A percentile compares a stretch with the other conserved stretches of the same genome.
Conservation (phyloP, 148 eudicot genomes). For the Dianthus caryophyllus region DNA sequence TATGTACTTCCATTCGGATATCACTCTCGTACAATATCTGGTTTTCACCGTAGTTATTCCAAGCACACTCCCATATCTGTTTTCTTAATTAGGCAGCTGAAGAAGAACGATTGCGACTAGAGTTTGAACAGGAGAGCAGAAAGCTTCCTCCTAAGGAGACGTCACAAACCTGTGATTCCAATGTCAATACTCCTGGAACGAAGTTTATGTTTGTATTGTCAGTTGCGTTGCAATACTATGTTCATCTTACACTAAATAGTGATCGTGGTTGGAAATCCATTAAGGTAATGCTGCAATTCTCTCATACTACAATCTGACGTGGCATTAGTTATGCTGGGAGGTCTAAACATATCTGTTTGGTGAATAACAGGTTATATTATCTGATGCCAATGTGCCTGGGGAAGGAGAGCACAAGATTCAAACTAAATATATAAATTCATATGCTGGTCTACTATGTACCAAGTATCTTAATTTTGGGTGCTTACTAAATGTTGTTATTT, state of each 20-base stretch:
- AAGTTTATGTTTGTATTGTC: constrained; percentile 91
- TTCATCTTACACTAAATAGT: constrained; percentile 78
- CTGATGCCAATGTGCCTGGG: constrained; percentile 99
- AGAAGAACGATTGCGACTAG: constrained; percentile 72
- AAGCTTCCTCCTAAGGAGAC: constrained; percentile 68
- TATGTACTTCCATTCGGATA: constrained; percentile 31
- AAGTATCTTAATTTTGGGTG: too few relatives aligned
- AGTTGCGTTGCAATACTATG: constrained; percentile 81
- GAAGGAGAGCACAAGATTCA: constrained; percentile 98
- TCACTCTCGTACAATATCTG: not conserved
- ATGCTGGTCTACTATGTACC: too few relatives aligned
- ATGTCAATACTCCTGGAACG: constrained; percentile 96
- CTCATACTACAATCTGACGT: not conserved
- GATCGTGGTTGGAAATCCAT: constrained; percentile 97
- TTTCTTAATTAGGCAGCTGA: constrained; percentile 59
- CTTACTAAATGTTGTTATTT: too few relatives aligned
- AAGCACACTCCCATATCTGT: constrained; percentile 11
- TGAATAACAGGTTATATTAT: constrained; percentile 74
- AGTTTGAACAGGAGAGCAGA: constrained; percentile 85
- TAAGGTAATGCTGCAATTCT: constrained; percentile 49
- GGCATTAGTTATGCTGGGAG: constrained; percentile 6
- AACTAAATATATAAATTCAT: too few relatives aligned
- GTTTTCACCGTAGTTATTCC: not conserved
- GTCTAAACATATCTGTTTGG: constrained; percentile 8
- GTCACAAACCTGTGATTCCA: constrained; percentile 81